Conservation (phyloP, 495 filamentous ascomycete genomes). For the Aspergillus avenaceus region DNA sequence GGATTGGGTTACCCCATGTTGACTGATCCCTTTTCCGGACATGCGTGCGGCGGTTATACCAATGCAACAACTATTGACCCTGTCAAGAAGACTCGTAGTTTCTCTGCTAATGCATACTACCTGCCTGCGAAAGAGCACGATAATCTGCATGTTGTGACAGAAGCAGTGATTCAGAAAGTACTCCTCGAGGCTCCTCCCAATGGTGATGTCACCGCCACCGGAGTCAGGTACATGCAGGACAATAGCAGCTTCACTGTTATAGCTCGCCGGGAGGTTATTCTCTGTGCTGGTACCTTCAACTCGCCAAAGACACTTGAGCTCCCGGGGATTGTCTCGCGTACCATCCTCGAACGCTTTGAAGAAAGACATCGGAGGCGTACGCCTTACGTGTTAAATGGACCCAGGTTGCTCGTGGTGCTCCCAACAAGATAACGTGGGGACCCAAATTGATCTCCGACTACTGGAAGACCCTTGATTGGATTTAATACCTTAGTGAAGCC, state of each 20-base stretch:
- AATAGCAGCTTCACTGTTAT: slow-evolving; percentile 28
- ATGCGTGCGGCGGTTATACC: background rate
- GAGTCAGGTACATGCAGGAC: slow-evolving; percentile 30
- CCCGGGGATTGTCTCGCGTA: slow-evolving; percentile 45
- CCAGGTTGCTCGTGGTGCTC: too few species aligned
- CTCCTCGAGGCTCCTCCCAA: slow-evolving; percentile 25
- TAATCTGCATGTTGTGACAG: slow-evolving; percentile 47
- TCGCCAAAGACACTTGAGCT: slow-evolving; percentile 53
- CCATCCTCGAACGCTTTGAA: slow-evolving; percentile 39
- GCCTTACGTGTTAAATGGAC: too few species aligned
- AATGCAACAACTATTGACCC: slow-evolving; percentile 30
- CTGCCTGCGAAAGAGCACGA: slow-evolving; percentile 31
- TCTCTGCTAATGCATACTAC: slow-evolving; percentile 44
- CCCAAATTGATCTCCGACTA: too few species aligned
- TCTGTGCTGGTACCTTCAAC: slow-evolving; percentile 50
- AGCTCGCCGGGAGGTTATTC: slow-evolving; percentile 49
- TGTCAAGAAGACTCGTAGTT: slow-evolving; percentile 41
- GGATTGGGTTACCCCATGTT: too few species aligned
- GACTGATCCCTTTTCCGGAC: too few species aligned
- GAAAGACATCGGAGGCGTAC: too few species aligned
- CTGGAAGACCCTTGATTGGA: too few species aligned
- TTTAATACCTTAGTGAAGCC: too few species aligned
- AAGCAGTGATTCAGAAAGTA: slow-evolving; percentile 41
- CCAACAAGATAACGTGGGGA: too few species aligned
- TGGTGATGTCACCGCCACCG: slow-evolving; percentile 27